A percentile compares a stretch with the other conserved stretches of the same genome.
phyloP scores from a whole-genome alignment of 2,329 filamentous ascomycete species.

The Diaporthe sp. region DNA sequence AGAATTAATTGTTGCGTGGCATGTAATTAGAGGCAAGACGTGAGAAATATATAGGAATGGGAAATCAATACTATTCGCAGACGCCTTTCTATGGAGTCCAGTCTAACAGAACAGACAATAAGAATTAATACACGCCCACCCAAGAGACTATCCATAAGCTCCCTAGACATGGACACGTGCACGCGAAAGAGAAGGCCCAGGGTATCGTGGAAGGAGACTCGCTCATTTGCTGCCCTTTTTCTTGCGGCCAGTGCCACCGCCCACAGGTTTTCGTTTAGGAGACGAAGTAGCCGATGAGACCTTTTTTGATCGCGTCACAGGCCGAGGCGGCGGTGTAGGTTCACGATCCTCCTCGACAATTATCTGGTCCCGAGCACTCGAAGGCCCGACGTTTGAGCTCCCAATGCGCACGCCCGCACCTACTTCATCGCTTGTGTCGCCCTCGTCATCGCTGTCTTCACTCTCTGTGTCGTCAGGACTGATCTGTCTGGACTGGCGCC shows the following conservation, averaged over 20 bases:
- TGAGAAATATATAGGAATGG: background rate
- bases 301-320: conserved; percentile 51
- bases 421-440: conserved; percentile 53
- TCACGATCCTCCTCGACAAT: conserved; percentile 54
- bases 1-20: background rate
- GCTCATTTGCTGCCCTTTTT: conserved; percentile 40
- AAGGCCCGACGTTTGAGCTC: conserved; percentile 34
- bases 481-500: conserved; percentile 39
- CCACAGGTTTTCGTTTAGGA: conserved; percentile 56
- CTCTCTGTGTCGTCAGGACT: conserved; percentile 37
- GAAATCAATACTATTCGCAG: conserved; percentile 30
- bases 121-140: conserved; percentile 5
- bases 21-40: background rate
- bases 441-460: conserved; percentile 39
- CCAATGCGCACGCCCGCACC: conserved; percentile 35
- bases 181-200: background rate
- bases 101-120: conserved; percentile 29
- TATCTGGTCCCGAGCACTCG: conserved; percentile 54
- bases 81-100: conserved; percentile 25
- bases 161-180: conserved; percentile 8
- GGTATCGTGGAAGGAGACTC: conserved; percentile 33
- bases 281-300: conserved; percentile 49
- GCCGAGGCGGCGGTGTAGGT: conserved; percentile 43
- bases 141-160: background rate
- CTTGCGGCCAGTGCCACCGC: conserved; percentile 48